Percentiles rank a stretch among this genome's conserved stretches.
These are phyloP conservation scores for Eleusine indica DNA, from an alignment of 176 grass and related monocot genomes.

Conservation along the genomic window DNA sequence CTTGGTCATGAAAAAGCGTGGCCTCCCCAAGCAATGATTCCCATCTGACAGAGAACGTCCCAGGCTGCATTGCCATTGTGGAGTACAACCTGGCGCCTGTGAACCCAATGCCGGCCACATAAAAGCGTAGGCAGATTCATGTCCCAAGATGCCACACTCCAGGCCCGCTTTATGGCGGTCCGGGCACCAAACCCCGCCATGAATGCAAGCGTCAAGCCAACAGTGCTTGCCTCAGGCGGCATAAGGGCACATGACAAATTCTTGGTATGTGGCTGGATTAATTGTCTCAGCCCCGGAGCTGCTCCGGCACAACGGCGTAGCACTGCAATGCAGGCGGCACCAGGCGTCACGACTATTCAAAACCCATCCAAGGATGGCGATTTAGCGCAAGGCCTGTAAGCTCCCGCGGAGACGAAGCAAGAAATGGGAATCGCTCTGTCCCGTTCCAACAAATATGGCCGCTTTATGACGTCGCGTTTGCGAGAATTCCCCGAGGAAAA, in stretches of 20 bases:
- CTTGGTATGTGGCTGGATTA: slow-evolving; percentile 45
- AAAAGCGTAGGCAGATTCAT: slow-evolving; percentile 55
- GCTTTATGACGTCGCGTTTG: slow-evolving; percentile 14
- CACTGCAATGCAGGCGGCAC: slow-evolving; percentile 36
- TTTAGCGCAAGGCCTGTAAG: neutral
- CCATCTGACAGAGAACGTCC: slow-evolving; percentile 46
- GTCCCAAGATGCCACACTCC: slow-evolving; percentile 49
- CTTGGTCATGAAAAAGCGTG: slow-evolving; percentile 8
- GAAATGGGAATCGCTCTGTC: neutral
- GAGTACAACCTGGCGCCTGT: slow-evolving; percentile 62
- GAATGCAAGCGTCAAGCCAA: slow-evolving; percentile 61
- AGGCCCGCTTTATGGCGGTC: slow-evolving; percentile 38
- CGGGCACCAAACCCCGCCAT: slow-evolving; percentile 44
- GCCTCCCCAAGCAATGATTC: slow-evolving; percentile 47
- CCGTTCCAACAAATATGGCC: slow-evolving; percentile 18
- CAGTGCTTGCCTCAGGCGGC: slow-evolving; percentile 36
- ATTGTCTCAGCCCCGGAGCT: slow-evolving; percentile 40
- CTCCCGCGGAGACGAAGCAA: neutral
- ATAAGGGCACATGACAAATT: slow-evolving; percentile 50
- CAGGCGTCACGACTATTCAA: slow-evolving; percentile 14
- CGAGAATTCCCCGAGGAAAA: slow-evolving; percentile 22
- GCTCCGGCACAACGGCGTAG: slow-evolving; percentile 18
- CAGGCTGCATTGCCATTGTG: slow-evolving; percentile 49
- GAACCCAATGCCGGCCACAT: slow-evolving; percentile 43
- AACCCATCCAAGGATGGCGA: slow-evolving; percentile 22